Evolutionary conservation across 2,329 filamentous ascomycete species (phyloP), one percentile per base, ranked within the genome.

Genomic region (Neobulgaria alba): DNA sequence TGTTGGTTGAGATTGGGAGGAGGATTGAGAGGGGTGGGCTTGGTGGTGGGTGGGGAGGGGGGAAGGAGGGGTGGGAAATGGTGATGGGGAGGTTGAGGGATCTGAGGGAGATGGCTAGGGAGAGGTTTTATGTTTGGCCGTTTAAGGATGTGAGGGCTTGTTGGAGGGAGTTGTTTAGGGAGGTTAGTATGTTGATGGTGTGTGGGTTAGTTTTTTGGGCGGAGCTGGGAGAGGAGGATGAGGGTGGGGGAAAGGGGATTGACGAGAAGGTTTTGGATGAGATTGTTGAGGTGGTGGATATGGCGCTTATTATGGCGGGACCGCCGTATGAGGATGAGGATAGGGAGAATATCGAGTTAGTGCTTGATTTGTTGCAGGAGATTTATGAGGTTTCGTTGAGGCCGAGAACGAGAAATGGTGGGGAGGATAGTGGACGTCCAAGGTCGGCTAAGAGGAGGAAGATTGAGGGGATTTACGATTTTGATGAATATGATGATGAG

Each of bases 131-230:
- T 52, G 72, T 79, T 3, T 86, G 76, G 46, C 71, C 77, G 1
- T 88, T 77, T 57, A 73, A 73, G 46, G 68, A 78, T 21, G 72
- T 90, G 4, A 82, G 81, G 0, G 56, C 60, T 7, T 76, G 72
- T 54, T 92, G 85, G 85, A 67, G 79, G 17, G 68, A 77, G 48
- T 62, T 89, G 4, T 88, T 85, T 56, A 79, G 80, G 1, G 82
- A 88, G 41, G 76, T 80, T 1, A 74, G 75, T 41, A 69, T 90
- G 9, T 67, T 84, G 54, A 74, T 74, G 50, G 80, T 78, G 16
- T 64, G 67, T 48, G 49, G 43, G 47, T 18, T 56, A 5, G 33
- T 63, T 8, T 36, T 45, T 18, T 47, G 47, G 41, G 15, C 19
- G 17, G 26, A 5, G 20, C 7, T 7, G 7, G 26, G 5, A 12